A percentile compares a stretch with the other conserved stretches of the same genome.
Conservation (phyloP, 2,329 filamentous ascomycete species). For the Epichloe coenophiala region DNA sequence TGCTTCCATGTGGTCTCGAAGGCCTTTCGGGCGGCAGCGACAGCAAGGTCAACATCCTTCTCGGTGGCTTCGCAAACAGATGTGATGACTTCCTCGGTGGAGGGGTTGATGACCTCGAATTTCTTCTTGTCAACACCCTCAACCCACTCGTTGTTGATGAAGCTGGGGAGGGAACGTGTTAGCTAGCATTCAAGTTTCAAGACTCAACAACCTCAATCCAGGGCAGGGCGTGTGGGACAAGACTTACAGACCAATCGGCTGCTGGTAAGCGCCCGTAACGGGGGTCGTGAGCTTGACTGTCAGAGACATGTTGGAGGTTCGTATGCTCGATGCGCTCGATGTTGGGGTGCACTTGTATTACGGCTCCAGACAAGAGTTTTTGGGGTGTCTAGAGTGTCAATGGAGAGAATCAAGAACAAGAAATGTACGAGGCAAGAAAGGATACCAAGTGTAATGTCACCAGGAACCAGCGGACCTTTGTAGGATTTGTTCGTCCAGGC, state of each 20-base stretch:
- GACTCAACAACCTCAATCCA: not conserved
- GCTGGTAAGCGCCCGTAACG: slow-evolving; percentile 42
- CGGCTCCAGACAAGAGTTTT: not conserved
- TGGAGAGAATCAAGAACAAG: not conserved
- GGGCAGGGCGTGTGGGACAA: not conserved
- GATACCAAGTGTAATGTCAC: not conserved
- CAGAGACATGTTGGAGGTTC: slow-evolving; percentile 27
- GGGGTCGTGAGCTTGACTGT: slow-evolving; percentile 55
- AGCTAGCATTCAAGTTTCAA: not conserved
- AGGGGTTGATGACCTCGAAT: slow-evolving; percentile 84
- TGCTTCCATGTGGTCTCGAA: slow-evolving; percentile 62
- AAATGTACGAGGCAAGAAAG: not conserved
- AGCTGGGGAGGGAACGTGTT: slow-evolving; percentile 31
- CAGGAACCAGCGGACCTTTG: not conserved
- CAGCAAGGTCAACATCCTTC: slow-evolving; percentile 73
- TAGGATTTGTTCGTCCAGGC: not conserved
- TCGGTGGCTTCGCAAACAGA: slow-evolving; percentile 75
- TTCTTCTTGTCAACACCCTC: slow-evolving; percentile 69
- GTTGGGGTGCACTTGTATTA: not conserved
- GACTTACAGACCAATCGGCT: slow-evolving; percentile 49
- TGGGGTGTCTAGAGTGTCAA: not conserved
- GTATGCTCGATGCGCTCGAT: not conserved
- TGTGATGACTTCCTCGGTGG: slow-evolving; percentile 73
- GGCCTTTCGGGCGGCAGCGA: slow-evolving; percentile 72
- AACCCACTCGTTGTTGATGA: slow-evolving; percentile 90